These are phyloP conservation scores for Pythium folliculosum DNA, from an alignment of 352 stramenopile genomes.

Conservation along the genomic window DNA sequence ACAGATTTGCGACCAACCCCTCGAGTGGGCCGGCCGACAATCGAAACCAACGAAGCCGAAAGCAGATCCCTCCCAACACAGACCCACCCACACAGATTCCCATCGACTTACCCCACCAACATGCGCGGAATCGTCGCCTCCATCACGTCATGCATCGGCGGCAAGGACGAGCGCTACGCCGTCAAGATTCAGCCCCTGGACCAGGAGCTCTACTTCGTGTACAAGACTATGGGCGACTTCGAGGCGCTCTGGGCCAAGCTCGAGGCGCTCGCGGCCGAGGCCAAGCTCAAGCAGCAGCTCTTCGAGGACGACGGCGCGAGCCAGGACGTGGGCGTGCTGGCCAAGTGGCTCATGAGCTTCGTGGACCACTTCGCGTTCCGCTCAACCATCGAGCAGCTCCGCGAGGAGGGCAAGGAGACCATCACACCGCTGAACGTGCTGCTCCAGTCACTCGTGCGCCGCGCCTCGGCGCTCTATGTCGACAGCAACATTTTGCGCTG, in stretches of 20 bases:
- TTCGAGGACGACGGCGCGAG: slow-evolving; percentile 17
- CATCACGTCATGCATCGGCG: slow-evolving; percentile 80
- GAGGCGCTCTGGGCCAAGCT: slow-evolving; percentile 67
- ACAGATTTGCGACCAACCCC: slow-evolving; percentile 36
- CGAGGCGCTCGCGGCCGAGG: slow-evolving; percentile 51
- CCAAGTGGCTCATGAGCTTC: slow-evolving; percentile 76
- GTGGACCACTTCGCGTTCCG: slow-evolving; percentile 80
- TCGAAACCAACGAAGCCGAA: slow-evolving; percentile 3
- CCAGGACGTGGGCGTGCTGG: slow-evolving; percentile 46
- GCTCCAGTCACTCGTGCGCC: slow-evolving; percentile 65
- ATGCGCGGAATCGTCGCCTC: slow-evolving; percentile 71
- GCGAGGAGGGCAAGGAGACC: slow-evolving; percentile 65
- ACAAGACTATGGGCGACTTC: slow-evolving; percentile 81
- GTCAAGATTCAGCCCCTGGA: slow-evolving; percentile 53
- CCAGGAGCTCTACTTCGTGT: slow-evolving; percentile 69
- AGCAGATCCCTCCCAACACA: slow-evolving; percentile 11
- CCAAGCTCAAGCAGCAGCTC: slow-evolving; percentile 41
- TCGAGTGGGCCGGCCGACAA: background rate
- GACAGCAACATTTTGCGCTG: slow-evolving; percentile 59
- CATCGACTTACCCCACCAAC: no score
- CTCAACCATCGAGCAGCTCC: slow-evolving; percentile 53
- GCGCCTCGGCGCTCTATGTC: slow-evolving; percentile 58
- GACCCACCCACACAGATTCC: background rate
- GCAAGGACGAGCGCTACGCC: slow-evolving; percentile 78
- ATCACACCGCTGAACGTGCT: slow-evolving; percentile 78